Conservation (phyloP, 2,329 filamentous ascomycete species). For the Beauveria varroae region DNA sequence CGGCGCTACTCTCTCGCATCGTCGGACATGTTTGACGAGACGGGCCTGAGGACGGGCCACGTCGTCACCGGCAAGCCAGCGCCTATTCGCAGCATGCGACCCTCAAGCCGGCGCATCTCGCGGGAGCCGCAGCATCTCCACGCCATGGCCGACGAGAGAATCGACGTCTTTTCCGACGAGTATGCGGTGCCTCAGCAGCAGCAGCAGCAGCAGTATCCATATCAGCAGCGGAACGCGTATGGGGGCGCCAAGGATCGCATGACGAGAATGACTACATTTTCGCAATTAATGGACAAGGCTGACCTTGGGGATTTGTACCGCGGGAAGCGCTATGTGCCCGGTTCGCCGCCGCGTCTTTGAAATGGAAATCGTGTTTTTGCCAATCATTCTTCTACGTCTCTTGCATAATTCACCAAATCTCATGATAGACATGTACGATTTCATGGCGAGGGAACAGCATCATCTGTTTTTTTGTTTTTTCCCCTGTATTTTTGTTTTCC, state of each 20-base stretch:
- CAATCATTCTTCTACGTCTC: neutral
- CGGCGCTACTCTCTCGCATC: neutral
- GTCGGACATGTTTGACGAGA: neutral
- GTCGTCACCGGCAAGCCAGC: conserved; percentile 9
- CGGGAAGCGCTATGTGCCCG: conserved; percentile 36
- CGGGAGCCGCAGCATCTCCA: neutral
- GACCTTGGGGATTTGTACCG: conserved; percentile 33
- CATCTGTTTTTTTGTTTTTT: neutral
- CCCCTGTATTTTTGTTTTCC: neutral
- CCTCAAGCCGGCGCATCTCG: conserved; percentile 9
- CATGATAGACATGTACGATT: neutral
- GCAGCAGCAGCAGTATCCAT: neutral
- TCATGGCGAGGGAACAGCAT: neutral
- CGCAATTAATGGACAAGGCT: conserved; percentile 45
- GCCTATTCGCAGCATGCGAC: conserved; percentile 9
- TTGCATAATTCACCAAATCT: neutral
- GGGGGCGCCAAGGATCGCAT: conserved; percentile 13
- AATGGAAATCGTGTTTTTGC: neutral
- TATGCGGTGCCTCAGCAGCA: neutral
- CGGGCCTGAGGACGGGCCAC: conserved; percentile 1
- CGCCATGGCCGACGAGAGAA: neutral
- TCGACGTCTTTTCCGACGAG: conserved; percentile 1
- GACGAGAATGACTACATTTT: conserved; percentile 44
- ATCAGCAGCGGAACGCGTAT: neutral
- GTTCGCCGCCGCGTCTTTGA: conserved; percentile 25